These are phyloP conservation scores for Hypoxylon lienhwacheense DNA, from an alignment of 495 filamentous ascomycete species.

Conservation along the genomic window DNA sequence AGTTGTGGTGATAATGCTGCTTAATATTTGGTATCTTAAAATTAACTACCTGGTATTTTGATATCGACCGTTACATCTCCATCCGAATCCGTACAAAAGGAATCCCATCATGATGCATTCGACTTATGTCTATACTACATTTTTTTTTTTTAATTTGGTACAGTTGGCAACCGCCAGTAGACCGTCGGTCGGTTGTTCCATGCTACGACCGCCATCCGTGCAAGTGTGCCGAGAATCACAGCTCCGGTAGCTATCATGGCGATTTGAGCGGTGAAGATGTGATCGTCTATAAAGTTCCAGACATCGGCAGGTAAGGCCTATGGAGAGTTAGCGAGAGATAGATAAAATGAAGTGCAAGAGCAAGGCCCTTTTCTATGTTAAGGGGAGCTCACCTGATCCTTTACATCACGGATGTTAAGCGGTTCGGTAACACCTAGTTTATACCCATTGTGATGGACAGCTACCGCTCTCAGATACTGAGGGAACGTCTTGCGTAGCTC, in stretches of 20 bases:
- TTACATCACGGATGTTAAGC: conserved; percentile 2
- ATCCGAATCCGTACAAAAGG: too few species aligned
- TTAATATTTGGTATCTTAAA: too few species aligned
- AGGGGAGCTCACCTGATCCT: conserved; percentile 12
- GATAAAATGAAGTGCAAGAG: background rate
- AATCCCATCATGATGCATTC: too few species aligned
- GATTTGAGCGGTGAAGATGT: background rate
- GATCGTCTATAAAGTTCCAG: background rate
- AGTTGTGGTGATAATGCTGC: too few species aligned
- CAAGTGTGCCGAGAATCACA: conserved; percentile 3
- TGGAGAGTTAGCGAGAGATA: conserved; percentile 10
- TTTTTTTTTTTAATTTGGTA: conserved; percentile 1
- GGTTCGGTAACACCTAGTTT: conserved; percentile 28
- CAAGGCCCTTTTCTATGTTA: background rate
- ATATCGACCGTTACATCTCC: too few species aligned
- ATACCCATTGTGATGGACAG: conserved; percentile 32
- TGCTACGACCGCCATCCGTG: conserved; percentile 13
- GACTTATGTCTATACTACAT: background rate
- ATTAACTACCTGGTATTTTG: too few species aligned
- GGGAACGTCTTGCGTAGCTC: conserved; percentile 19
- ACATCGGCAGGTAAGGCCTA: background rate
- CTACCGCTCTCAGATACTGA: conserved; percentile 33
- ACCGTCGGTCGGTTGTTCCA: conserved; percentile 15
- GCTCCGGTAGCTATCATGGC: conserved; percentile 4
- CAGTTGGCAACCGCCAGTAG: conserved; percentile 19